Base-by-base conservation (phyloP, 1,284 basidiomycete genomes). In the Ganoderma leucocontextum region DNA sequence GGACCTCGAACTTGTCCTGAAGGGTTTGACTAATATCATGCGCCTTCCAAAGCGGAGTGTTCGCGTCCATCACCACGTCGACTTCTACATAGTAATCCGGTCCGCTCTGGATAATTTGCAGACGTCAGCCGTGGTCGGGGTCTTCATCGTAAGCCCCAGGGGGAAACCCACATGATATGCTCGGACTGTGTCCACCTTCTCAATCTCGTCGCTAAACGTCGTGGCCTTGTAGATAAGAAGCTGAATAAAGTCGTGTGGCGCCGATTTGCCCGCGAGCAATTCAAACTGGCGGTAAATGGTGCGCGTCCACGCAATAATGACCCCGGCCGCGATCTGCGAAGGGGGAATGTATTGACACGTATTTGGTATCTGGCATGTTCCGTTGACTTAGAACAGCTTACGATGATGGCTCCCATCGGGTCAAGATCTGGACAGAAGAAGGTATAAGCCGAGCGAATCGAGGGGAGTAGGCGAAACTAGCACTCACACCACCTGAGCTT, bases 61-160 rank as follows among this genome's bases (percentile, higher is more conserved):
- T 89, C 4, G 92, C 93, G 73, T 92, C 87, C 90, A 99, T 95
- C 33, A 99, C 97, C 64, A 99, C 90, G 80, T 99, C 97, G 10
- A 98, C 87, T 81, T 98, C 97, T 60, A 98, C 96, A 76, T 96
- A 94, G 77, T 95, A 97, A 68, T 95, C 87, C 41, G 90, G 91
- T 67, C 91, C 91, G 75, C 90, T 92, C 87, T 90, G 75, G 33
- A 65, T 63, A 35, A 12, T 15, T 42, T 57, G 39, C 19, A 41
- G 38, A 60, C 38, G 58, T 60, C 25, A 60, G 58, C 58, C n/a
- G 41, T 25, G 22, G 35, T 22, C 55, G 35, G 17, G 22, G 36
- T 6, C 38, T 5, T 15, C 58, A 7, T 25, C 17, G 22, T 22
- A n/a, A 5, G 13, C 7, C 22, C 12, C 13, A 41, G 36, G 22